A percentile compares a stretch with the other conserved stretches of the same genome.
phyloP scores from a whole-genome alignment of 1,284 basidiomycete genomes.

The Veloboletus limbatus region DNA sequence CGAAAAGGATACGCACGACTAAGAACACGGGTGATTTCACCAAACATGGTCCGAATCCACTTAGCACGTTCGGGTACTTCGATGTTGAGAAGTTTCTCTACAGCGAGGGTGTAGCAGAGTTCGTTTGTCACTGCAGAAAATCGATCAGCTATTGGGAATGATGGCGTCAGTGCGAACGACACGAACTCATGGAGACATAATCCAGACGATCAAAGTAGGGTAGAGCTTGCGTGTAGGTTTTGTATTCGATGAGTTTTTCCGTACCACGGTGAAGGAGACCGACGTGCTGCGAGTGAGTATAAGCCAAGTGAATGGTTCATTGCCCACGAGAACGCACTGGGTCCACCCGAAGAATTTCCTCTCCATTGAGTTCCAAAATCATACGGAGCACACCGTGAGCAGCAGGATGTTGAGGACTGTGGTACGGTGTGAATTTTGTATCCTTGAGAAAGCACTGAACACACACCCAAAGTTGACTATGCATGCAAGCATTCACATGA shows the following conservation, averaged over 20 bases:
- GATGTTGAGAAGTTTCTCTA: conserved; percentile 98
- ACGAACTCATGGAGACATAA: conserved; percentile 97
- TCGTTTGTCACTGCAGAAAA: conserved; percentile 84
- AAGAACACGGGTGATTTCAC: conserved; percentile 94
- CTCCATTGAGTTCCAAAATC: conserved; percentile 97
- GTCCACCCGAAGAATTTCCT: conserved; percentile 89
- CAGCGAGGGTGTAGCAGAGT: conserved; percentile 94
- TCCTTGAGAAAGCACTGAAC: not conserved
- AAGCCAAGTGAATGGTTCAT: not conserved
- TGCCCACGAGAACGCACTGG: conserved; percentile 53
- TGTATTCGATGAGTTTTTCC: conserved; percentile 99
- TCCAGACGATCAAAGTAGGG: conserved; percentile 99
- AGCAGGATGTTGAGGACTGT: conserved; percentile 94
- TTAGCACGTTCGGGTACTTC: conserved; percentile 98
- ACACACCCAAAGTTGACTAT: conserved; percentile 86
- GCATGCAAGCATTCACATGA: conserved; percentile 8
- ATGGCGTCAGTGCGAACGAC: not conserved
- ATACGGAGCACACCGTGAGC: conserved; percentile 98
- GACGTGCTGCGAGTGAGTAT: conserved; percentile 65
- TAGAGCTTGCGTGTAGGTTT: conserved; percentile 97
- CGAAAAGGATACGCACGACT: conserved; percentile 64
- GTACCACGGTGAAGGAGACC: conserved; percentile 97
- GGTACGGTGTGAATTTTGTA: not conserved
- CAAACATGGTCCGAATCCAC: conserved; percentile 98
- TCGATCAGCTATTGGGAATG: not conserved